Conservation (phyloP, 2,329 filamentous ascomycete genomes). For the Teratosphaeriaceae sp. region DNA sequence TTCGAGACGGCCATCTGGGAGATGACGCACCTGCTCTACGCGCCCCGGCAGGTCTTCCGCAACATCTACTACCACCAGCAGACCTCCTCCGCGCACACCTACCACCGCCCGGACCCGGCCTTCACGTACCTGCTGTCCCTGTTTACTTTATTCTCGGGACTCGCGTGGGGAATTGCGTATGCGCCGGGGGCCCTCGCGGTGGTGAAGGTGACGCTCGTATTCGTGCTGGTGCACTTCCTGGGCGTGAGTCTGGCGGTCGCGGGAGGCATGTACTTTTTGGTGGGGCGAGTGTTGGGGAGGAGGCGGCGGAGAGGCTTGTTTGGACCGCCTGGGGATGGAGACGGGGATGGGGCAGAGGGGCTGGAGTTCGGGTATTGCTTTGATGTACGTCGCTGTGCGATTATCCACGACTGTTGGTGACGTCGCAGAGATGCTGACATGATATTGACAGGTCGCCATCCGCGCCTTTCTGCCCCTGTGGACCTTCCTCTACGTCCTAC, state of each 20-base stretch:
- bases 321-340: constrained; percentile 45
- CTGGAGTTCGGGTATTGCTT: constrained; percentile 67
- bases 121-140: constrained; percentile 64
- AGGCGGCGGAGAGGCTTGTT: constrained; percentile 53
- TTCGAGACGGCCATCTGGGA: constrained; percentile 70
- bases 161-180: constrained; percentile 55
- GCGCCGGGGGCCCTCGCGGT: constrained; percentile 37
- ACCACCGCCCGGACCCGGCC: constrained; percentile 62
- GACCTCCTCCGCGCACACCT: too few species aligned
- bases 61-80: constrained; percentile 66
- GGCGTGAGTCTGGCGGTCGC: constrained; percentile 53
- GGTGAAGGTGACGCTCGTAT: constrained; percentile 40
- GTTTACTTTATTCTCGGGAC: constrained; percentile 49
- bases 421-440: neutral
- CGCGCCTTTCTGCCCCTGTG: constrained; percentile 62
- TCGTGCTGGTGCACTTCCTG: constrained; percentile 55
- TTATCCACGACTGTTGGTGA: neutral
- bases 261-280: constrained; percentile 57
- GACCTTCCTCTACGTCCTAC: constrained; percentile 59
- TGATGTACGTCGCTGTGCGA: constrained; percentile 44
- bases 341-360: constrained; percentile 47
- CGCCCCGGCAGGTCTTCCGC: constrained; percentile 64
- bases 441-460: constrained; percentile 48
- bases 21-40: constrained; percentile 61
- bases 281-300: constrained; percentile 55